Evolutionary conservation across 2,329 filamentous ascomycete species (phyloP), one percentile per base, ranked within the genome.

Genomic region (Dothideomycetes sp.): DNA sequence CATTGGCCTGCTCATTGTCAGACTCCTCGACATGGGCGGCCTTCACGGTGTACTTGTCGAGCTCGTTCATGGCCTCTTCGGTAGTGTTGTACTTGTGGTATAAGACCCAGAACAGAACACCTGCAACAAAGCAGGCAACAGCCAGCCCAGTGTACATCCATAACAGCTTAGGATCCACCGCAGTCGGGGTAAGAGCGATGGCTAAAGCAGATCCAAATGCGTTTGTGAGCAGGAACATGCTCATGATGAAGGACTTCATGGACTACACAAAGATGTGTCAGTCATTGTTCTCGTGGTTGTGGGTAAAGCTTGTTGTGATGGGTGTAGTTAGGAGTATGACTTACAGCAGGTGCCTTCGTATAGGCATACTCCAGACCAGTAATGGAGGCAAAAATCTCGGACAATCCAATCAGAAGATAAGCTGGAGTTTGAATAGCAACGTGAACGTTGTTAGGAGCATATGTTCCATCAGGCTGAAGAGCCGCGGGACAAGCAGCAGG

Each of bases 111-210:
- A 58, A 57, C 22, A 54, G 16, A 9, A 51, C 36, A 2, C 47
- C 52, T 2, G 52, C 46, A 7, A 41, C 16, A 15, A 43, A 34
- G 19, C 41, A 40, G 14, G 45, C 47, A 14, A 52, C 33, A 3
- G 47, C 43, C 5, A 58, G 43, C 8, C 53, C 53, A 15, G 49
- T 52, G 42, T 57, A 57, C 68, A 84, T 72, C 75, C 77, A 82
- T 42, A 79, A 52, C 49, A 82, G 69, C 47, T 75, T 67, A 16
- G 80, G 81, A 53, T 85, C 75, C 41, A 69, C 69, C 5, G 75
- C 72, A 4, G 68, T 60, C 0, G 78, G 75, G 2, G 75, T 69
- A 10, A 84, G 61, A 2, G 77, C 71, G 48, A 79, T 73, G 2
- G 72, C 75, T 16, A 85, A 59, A 22, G 72, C 72, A 2, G 73